Evolutionary conservation across 371 early-diverging fungal genomes (phyloP).

Genomic region (Apophysomyces elegans): DNA sequence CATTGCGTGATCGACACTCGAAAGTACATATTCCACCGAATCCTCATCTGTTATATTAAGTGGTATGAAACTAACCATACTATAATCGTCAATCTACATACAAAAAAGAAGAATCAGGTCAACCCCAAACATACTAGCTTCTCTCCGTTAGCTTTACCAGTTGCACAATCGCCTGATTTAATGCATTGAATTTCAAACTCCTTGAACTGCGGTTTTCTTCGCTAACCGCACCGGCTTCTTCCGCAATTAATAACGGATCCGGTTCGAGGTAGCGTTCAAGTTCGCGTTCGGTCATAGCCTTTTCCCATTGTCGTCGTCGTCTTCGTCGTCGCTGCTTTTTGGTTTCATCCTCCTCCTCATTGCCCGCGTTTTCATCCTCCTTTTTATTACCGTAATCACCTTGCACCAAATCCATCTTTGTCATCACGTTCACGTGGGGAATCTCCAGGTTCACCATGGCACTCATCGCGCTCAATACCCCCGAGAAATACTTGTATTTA

Average conservation of each 20-base stretch:
- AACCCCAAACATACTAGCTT: neutral
- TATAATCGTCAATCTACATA: conserved; percentile 87
- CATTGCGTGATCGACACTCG: conserved; percentile 92
- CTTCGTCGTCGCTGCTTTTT: conserved; percentile 39
- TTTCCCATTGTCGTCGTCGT: conserved; percentile 40
- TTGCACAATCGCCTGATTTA: conserved; percentile 90
- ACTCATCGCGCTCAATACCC: conserved; percentile 90
- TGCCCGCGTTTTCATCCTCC: conserved; percentile 34
- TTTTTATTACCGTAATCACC: conserved; percentile 47
- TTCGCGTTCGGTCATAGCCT: conserved; percentile 48
- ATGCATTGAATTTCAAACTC: conserved; percentile 75
- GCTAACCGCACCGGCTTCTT: conserved; percentile 67
- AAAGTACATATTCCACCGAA: conserved; percentile 83
- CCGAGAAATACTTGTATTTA: conserved; percentile 93
- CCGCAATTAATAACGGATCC: conserved; percentile 82
- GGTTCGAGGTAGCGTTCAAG: conserved; percentile 83
- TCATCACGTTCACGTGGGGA: conserved; percentile 96
- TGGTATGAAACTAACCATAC: conserved; percentile 95
- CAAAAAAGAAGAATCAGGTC: conserved; percentile 12
- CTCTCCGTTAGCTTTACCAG: conserved; percentile 50
- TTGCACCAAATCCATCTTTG: conserved; percentile 95
- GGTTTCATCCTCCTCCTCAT: conserved; percentile 27
- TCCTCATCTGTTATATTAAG: conserved; percentile 96
- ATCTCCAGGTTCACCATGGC: conserved; percentile 97
- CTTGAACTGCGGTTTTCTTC: conserved; percentile 45